These are phyloP conservation scores for Vitis rupestris DNA, from an alignment of 164 flowering plant species.

Conservation along the genomic window DNA sequence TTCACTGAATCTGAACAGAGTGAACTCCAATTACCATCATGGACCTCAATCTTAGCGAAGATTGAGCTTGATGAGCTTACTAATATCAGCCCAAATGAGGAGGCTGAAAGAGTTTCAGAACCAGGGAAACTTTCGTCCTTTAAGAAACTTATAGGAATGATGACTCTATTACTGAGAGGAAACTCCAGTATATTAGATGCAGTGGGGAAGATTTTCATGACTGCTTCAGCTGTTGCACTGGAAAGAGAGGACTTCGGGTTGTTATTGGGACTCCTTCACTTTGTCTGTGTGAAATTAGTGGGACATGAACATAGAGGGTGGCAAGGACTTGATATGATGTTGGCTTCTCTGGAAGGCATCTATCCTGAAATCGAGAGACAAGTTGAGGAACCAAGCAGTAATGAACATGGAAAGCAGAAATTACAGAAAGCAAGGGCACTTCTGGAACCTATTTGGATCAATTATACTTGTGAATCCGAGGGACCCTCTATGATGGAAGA, in stretches of 20 bases:
- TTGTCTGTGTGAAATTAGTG: conserved; percentile 61
- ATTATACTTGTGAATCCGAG: conserved; percentile 30
- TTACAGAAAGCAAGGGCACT: conserved; percentile 44
- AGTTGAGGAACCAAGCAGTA: conserved; percentile 31
- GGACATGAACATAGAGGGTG: conserved; percentile 40
- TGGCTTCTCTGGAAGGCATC: conserved; percentile 43
- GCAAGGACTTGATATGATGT: conserved; percentile 51
- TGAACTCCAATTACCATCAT: conserved; percentile 34
- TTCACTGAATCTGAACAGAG: conserved; percentile 4
- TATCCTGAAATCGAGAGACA: conserved; percentile 44
- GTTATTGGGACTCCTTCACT: conserved; percentile 60
- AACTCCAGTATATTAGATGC: conserved; percentile 54
- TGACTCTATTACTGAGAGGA: conserved; percentile 38
- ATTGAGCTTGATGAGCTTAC: conserved; percentile 46
- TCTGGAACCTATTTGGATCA: conserved; percentile 70
- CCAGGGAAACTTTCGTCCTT: conserved; percentile 32
- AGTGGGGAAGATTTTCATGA: conserved; percentile 52
- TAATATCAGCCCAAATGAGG: conserved; percentile 32
- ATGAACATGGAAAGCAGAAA: conserved; percentile 26
- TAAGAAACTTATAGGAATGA: conserved; percentile 44
- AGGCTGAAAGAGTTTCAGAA: conserved; percentile 20
- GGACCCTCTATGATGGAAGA: conserved; percentile 34
- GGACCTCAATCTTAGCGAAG: conserved; percentile 59
- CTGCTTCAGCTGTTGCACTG: conserved; percentile 35
- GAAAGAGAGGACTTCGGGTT: conserved; percentile 54